A percentile compares a stretch with the other conserved stretches of the same genome.
phyloP scores from a whole-genome alignment of 148 eudicot species.

The Nepenthes mirabilis region DNA sequence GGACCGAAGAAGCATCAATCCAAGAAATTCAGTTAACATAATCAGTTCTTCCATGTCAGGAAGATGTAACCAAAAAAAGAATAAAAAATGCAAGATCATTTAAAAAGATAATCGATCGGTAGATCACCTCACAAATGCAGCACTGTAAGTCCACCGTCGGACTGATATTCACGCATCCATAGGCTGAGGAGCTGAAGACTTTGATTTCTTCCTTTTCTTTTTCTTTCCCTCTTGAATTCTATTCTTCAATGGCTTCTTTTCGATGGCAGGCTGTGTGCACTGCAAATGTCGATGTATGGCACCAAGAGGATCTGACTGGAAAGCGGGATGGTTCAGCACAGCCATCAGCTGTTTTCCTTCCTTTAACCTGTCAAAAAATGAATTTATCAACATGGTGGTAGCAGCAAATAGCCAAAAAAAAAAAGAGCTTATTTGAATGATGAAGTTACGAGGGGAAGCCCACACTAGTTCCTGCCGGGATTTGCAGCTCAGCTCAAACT shows the following conservation, averaged over 20 bases:
- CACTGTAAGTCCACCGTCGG: not conserved
- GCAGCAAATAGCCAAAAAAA: not conserved
- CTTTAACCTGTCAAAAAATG: slow-evolving; percentile 36
- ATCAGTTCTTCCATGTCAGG: no score
- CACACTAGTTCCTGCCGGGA: slow-evolving; percentile 62
- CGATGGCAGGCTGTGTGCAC: slow-evolving; percentile 59
- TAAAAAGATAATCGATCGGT: not conserved
- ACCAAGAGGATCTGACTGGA: slow-evolving; percentile 65
- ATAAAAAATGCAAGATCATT: not conserved
- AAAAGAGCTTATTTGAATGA: not conserved
- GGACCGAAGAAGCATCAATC: no score
- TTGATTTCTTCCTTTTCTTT: slow-evolving; percentile 52
- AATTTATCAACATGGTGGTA: not conserved
- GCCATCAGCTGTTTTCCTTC: slow-evolving; percentile 48
- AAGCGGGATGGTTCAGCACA: slow-evolving; percentile 48
- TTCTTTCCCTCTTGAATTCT: slow-evolving; percentile 27
- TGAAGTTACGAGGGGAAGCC: slow-evolving; percentile 10
- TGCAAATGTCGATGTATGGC: slow-evolving; percentile 73
- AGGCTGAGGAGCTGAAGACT: slow-evolving; percentile 32
- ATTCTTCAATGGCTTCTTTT: slow-evolving; percentile 33
- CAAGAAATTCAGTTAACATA: no score
- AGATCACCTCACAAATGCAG: not conserved
- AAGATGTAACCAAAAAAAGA: no score
- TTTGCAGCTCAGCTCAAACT: slow-evolving; percentile 53
- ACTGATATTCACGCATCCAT: slow-evolving; percentile 44